Evolutionary conservation across 345 rosid genomes (phyloP).

Genomic region (Eucalyptus tenuipes): DNA sequence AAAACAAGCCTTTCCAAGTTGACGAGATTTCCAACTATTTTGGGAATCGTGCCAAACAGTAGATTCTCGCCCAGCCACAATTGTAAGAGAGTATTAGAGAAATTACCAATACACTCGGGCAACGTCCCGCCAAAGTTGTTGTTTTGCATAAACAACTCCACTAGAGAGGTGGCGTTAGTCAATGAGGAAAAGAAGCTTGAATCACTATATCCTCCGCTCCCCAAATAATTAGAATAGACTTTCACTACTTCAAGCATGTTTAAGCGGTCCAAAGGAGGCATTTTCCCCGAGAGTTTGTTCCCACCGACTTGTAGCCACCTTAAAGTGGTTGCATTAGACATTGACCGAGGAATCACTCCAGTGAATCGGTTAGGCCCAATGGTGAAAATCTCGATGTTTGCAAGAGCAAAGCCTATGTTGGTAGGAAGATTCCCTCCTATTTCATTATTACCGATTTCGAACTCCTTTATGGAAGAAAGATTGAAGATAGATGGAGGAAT

Average conservation of each 20-base stretch:
- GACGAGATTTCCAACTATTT: not conserved
- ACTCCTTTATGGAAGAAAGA: not conserved
- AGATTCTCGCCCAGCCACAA: fast-evolving
- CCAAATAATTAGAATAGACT: not conserved
- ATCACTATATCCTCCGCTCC: not conserved
- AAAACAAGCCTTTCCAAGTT: not conserved
- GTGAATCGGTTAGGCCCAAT: not conserved
- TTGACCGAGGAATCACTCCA: not conserved
- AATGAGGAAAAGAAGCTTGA: not conserved
- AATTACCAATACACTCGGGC: not conserved
- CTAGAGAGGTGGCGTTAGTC: not conserved
- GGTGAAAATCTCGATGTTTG: not conserved
- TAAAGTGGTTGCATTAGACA: conserved; percentile 1
- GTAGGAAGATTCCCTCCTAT: conserved; percentile 12
- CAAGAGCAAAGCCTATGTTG: not conserved
- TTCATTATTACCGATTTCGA: not conserved
- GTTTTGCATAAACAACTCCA: fast-evolving
- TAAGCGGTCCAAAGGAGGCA: conserved; percentile 4
- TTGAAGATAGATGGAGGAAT: conserved; percentile 16
- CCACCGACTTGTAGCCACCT: fast-evolving
- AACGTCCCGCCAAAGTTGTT: not conserved
- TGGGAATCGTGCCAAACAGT: not conserved
- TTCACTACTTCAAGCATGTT: not conserved
- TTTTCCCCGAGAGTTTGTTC: not conserved
- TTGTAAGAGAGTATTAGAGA: fast-evolving